Percentiles rank a stretch among this genome's conserved stretches.
These are phyloP conservation scores for Angophora floribunda DNA, from an alignment of 345 rosid genomes.

Conservation along the genomic window DNA sequence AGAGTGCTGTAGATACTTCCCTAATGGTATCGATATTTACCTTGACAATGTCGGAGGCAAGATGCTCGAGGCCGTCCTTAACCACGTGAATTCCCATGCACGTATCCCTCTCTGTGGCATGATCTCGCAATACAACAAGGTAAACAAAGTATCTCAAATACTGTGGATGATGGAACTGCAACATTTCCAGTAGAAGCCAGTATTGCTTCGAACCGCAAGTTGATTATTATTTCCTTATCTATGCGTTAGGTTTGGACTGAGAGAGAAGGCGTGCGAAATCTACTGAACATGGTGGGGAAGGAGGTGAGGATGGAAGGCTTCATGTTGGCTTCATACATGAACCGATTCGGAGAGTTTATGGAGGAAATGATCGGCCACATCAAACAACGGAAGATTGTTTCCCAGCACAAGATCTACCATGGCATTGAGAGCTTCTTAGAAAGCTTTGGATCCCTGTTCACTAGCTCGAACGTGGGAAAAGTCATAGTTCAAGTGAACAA, in stretches of 20 bases:
- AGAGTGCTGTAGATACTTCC: constrained; percentile 17
- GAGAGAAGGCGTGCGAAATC: constrained; percentile 34
- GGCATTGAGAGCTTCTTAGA: constrained; percentile 36
- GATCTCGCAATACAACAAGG: constrained; percentile 48
- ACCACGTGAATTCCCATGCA: constrained; percentile 26
- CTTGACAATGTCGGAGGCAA: constrained; percentile 48
- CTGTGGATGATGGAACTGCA: not conserved
- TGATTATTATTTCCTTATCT: not conserved
- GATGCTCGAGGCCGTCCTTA: constrained; percentile 49
- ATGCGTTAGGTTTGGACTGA: constrained; percentile 25
- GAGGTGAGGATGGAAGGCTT: constrained; percentile 43
- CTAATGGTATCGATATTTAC: constrained; percentile 35
- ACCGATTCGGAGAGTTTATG: constrained; percentile 16
- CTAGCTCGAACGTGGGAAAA: constrained; percentile 29
- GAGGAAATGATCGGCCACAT: constrained; percentile 17
- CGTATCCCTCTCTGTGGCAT: constrained; percentile 32
- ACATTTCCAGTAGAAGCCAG: not conserved
- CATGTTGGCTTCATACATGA: constrained; percentile 12
- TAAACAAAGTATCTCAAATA: not conserved
- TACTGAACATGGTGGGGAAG: constrained; percentile 37
- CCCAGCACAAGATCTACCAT: constrained; percentile 7
- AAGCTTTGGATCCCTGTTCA: constrained; percentile 25
- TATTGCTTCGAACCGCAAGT: not conserved
- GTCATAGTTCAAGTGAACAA: constrained; percentile 20
- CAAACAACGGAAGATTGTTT: constrained; percentile 17